phyloP scores from a whole-genome alignment of 2,329 filamentous ascomycete species.

The Sarocladium strictum region DNA sequence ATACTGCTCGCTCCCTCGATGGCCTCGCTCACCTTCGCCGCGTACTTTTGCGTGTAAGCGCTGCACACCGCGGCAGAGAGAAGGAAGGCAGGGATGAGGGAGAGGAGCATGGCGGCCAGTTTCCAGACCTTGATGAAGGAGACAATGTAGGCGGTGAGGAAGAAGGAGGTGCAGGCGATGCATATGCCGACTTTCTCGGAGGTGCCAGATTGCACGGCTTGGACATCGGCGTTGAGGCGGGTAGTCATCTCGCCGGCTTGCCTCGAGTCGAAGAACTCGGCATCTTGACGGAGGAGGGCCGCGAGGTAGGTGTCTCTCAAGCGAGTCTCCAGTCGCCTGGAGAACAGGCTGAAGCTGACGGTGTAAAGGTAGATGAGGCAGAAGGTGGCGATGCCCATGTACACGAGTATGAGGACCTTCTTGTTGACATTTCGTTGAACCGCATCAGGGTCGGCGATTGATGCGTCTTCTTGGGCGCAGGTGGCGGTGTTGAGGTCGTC shows the following conservation, averaged over 20 bases:
- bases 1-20: slow-evolving; percentile 35
- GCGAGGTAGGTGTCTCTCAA: slow-evolving; percentile 39
- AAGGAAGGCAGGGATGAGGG: slow-evolving; percentile 11
- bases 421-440: slow-evolving; percentile 41
- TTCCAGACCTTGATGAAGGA: slow-evolving; percentile 30
- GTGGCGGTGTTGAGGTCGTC: slow-evolving; percentile 54
- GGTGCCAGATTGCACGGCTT: slow-evolving; percentile 28
- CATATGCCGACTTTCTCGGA: slow-evolving; percentile 26
- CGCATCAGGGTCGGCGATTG: slow-evolving; percentile 18
- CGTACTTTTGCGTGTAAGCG: slow-evolving; percentile 17
- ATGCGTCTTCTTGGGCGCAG: slow-evolving; percentile 31
- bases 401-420: slow-evolving; percentile 48
- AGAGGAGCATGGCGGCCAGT: slow-evolving; percentile 25
- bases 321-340: slow-evolving; percentile 37
- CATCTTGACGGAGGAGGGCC: slow-evolving; percentile 37
- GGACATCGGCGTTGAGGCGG: slow-evolving; percentile 33
- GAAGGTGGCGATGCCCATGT: slow-evolving; percentile 19
- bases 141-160: slow-evolving; percentile 26
- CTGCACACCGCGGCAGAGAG: slow-evolving; percentile 16
- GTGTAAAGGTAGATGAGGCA: slow-evolving; percentile 23
- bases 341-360: slow-evolving; percentile 35
- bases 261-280: slow-evolving; percentile 36
- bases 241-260: slow-evolving; percentile 28
- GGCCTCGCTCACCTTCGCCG: slow-evolving; percentile 19
- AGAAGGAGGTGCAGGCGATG: slow-evolving; percentile 25